phyloP scores from a whole-genome alignment of 306 rosid genomes.

The Rosa persica region DNA sequence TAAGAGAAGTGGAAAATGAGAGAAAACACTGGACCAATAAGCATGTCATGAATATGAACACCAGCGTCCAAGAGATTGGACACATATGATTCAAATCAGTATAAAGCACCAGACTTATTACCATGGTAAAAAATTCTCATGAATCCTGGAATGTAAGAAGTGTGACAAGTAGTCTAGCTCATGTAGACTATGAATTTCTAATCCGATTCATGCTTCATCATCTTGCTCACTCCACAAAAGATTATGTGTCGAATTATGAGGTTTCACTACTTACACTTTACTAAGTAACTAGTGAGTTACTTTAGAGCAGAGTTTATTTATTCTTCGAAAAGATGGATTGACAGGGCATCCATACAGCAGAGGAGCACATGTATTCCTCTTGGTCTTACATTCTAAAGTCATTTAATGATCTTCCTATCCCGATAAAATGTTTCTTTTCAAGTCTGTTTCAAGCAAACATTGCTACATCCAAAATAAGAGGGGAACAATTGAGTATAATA shows the following conservation, averaged over 20 bases:
- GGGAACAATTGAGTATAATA: background rate
- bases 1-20: background rate
- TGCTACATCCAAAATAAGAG: background rate
- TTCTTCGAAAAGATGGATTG: background rate
- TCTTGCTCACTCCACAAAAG: background rate
- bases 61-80: background rate
- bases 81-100: background rate
- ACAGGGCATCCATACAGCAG: background rate
- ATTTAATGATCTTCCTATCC: background rate
- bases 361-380: background rate
- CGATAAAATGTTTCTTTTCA: background rate
- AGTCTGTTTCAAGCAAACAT: background rate
- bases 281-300: background rate
- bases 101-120: background rate
- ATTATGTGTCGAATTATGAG: background rate
- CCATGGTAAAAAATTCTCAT: background rate
- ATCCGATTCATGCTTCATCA: background rate
- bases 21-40: background rate
- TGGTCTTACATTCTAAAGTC: background rate
- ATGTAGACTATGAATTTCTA: background rate
- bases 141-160: background rate
- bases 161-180: background rate
- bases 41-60: background rate
- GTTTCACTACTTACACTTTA: background rate
- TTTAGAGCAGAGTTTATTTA: background rate